These are phyloP conservation scores for Myxozyma monticola DNA, from an alignment of 805 yeast genomes.

Conservation along the genomic window DNA sequence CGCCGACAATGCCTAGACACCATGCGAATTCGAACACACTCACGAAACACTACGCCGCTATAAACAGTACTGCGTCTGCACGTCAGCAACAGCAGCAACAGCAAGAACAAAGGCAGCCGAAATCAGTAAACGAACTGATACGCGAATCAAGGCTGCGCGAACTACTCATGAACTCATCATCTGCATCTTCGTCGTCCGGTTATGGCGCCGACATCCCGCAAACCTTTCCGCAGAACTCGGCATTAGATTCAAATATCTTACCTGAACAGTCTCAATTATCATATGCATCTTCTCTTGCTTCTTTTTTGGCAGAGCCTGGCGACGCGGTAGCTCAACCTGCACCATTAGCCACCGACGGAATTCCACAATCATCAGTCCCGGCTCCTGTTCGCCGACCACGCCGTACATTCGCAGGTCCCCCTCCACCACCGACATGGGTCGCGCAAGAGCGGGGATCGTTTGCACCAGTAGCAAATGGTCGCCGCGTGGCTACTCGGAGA, in stretches of 20 bases:
- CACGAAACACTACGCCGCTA: conserved; percentile 30
- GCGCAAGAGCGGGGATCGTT: conserved; percentile 15
- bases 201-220: neutral
- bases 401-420: conserved; percentile 28
- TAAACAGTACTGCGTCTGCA: conserved; percentile 8
- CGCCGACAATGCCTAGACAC: conserved; percentile 29
- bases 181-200: conserved; percentile 3
- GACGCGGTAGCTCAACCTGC: neutral
- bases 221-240: too few species aligned
- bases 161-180: neutral
- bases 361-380: neutral
- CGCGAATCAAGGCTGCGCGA: conserved; percentile 22
- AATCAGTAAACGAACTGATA: conserved; percentile 23
- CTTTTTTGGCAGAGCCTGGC: neutral
- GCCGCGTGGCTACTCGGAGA: neutral
- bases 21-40: conserved; percentile 24
- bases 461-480: conserved; percentile 9
- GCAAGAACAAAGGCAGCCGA: conserved; percentile 7
- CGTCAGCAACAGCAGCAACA: conserved; percentile 8
- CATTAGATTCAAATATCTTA: too few species aligned
- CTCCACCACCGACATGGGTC: conserved; percentile 30
- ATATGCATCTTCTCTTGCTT: neutral
- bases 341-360: neutral
- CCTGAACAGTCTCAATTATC: too few species aligned
- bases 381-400: conserved; percentile 1